Evolutionary conservation across 331 rosid species (phyloP).

Genomic region (Pyrus hybrid): DNA sequence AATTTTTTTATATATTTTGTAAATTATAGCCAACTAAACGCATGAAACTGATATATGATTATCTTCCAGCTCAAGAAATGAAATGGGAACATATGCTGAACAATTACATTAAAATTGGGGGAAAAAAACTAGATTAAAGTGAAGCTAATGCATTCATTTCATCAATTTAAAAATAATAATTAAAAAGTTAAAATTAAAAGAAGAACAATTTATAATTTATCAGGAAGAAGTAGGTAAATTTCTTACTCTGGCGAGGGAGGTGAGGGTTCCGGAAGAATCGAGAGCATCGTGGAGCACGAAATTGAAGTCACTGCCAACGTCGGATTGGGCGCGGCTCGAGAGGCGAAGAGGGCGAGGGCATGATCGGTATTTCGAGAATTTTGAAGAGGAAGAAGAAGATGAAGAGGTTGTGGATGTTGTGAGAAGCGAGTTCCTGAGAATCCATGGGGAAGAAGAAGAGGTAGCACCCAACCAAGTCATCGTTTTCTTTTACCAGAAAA

Average conservation of each 20-base stretch:
- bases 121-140: not conserved
- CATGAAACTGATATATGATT: not conserved
- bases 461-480: conserved; percentile 10
- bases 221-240: not conserved
- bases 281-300: conserved; percentile 71
- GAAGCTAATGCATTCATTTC: not conserved
- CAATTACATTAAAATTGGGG: not conserved
- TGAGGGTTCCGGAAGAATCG: conserved; percentile 66
- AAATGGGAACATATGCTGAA: not conserved
- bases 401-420: not conserved
- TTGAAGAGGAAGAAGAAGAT: not conserved
- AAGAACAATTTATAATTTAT: not conserved
- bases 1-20: not conserved
- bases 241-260: conserved; percentile 60
- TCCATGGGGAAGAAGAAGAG: conserved; percentile 21
- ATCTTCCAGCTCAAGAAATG: not conserved
- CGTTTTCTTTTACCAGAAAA: not conserved
- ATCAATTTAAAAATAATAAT: not conserved
- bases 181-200: no score
- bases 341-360: conserved; percentile 25
- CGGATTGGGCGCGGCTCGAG: conserved; percentile 19
- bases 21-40: not conserved
- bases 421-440: conserved; percentile 5
- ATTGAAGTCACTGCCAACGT: conserved; percentile 28
- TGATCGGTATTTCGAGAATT: conserved; percentile 30